Percentiles rank a stretch among this genome's conserved stretches.
These are phyloP conservation scores for Herpetomonas tarakana DNA, from an alignment of 208 protist species.

Conservation along the genomic window DNA sequence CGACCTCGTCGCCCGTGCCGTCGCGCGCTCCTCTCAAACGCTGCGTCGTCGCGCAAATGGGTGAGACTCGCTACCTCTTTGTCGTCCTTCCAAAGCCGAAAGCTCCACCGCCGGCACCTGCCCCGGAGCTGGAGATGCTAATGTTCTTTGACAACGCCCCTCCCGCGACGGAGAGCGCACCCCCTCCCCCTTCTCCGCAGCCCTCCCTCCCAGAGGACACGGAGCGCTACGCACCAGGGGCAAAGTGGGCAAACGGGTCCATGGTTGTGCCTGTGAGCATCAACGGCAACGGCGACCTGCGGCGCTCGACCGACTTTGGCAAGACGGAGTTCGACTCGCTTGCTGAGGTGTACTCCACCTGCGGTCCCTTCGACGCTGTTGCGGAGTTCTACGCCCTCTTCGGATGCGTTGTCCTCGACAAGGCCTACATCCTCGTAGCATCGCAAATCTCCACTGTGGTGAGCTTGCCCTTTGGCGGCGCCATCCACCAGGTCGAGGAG, in stretches of 20 bases:
- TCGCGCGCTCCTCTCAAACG: constrained; percentile 19
- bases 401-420: constrained; percentile 68
- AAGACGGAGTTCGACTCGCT: constrained; percentile 62
- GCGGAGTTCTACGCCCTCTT: constrained; percentile 69
- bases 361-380: constrained; percentile 63
- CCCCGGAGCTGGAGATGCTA: constrained; percentile 44
- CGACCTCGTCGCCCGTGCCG: too few relatives aligned
- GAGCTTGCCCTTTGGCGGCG: constrained; percentile 44
- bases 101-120: constrained; percentile 16
- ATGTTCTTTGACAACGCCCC: constrained; percentile 70
- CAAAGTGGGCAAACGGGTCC: constrained; percentile 28
- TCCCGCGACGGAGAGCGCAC: not conserved
- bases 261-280: constrained; percentile 46
- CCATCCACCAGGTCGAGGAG: constrained; percentile 51
- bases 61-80: constrained; percentile 50
- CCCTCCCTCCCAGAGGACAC: not conserved
- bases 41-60: constrained; percentile 50
- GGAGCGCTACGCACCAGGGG: constrained; percentile 17
- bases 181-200: constrained; percentile 5
- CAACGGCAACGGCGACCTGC: constrained; percentile 48
- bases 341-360: constrained; percentile 32
- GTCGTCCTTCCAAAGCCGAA: constrained; percentile 49
- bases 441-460: constrained; percentile 30
- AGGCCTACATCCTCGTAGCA: constrained; percentile 80
- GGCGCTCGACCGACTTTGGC: constrained; percentile 38